Percentiles rank a stretch among this genome's conserved stretches.
These are phyloP conservation scores for Alternaria postmessia DNA, from an alignment of 2,329 filamentous ascomycete species.

Conservation along the genomic window DNA sequence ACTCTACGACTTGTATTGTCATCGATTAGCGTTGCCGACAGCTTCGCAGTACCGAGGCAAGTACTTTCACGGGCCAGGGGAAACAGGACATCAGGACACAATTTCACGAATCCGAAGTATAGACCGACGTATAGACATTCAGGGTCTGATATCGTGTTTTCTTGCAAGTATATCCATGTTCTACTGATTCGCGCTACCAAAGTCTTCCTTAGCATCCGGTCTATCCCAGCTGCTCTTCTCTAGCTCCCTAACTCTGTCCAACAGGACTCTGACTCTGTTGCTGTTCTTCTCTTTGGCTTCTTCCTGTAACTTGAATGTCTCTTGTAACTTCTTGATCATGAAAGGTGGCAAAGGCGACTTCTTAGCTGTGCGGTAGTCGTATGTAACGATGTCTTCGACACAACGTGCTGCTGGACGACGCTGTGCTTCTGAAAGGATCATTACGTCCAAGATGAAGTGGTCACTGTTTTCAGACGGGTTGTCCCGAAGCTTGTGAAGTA, in stretches of 20 bases:
- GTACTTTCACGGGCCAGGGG: not conserved
- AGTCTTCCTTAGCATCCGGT: conserved; percentile 74
- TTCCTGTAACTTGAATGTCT: conserved; percentile 69
- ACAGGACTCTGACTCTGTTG: conserved; percentile 62
- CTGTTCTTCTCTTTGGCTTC: conserved; percentile 63
- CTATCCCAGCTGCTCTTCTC: conserved; percentile 80
- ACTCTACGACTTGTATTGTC: conserved; percentile 5
- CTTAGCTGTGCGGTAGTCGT: conserved; percentile 71
- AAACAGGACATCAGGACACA: not conserved
- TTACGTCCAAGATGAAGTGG: conserved; percentile 67
- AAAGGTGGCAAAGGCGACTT: conserved; percentile 68
- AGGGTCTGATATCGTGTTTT: not conserved
- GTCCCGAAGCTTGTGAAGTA: conserved; percentile 77
- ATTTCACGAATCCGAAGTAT: not conserved
- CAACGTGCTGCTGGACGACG: conserved; percentile 76
- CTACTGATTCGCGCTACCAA: conserved; percentile 48
- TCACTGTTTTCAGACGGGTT: conserved; percentile 60
- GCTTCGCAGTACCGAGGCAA: not conserved
- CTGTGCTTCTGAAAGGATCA: conserved; percentile 78
- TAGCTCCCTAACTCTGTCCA: conserved; percentile 59
- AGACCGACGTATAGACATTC: not conserved
- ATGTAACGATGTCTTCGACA: conserved; percentile 79
- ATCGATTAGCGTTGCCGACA: not conserved
- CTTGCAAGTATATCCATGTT: not conserved
- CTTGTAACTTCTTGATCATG: conserved; percentile 67